phyloP scores from a whole-genome alignment of 2,329 filamentous ascomycete species.

The Aspergillus bombycis region DNA sequence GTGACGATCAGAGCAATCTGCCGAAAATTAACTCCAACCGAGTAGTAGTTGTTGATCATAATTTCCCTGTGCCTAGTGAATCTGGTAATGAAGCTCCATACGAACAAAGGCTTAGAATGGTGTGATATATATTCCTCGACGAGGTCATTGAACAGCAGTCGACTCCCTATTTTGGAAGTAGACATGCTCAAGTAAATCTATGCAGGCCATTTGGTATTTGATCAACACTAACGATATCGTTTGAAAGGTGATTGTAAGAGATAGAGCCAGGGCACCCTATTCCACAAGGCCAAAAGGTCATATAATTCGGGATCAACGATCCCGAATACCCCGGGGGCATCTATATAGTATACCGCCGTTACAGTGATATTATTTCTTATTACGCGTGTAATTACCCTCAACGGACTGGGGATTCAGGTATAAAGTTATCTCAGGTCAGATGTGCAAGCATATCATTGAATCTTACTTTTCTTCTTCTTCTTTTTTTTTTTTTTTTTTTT shows the following conservation, averaged over 20 bases:
- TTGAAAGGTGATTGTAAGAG: no score
- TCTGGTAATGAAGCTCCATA: background rate
- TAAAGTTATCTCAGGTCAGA: background rate
- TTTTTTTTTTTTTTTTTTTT: no score
- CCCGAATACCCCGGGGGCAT: no score
- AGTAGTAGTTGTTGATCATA: background rate
- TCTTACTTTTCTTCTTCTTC: no score
- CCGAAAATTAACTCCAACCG: no score
- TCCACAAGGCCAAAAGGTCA: no score
- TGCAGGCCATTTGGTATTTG: background rate
- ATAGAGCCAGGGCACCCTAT: no score
- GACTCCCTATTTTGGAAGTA: background rate
- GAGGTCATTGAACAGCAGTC: background rate
- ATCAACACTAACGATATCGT: background rate
- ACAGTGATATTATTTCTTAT: no score
- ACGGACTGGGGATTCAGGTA: background rate
- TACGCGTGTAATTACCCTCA: background rate
- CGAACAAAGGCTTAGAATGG: background rate
- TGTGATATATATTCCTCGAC: background rate
- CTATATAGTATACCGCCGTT: no score
- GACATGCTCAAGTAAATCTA: background rate
- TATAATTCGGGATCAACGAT: no score
- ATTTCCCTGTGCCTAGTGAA: background rate
- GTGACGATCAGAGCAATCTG: background rate
- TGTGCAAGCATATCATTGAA: background rate